Evolutionary conservation across 2,329 filamentous ascomycete species (phyloP), one percentile per base, ranked within the genome.

Genomic region (Trematosphaeria pertusa): DNA sequence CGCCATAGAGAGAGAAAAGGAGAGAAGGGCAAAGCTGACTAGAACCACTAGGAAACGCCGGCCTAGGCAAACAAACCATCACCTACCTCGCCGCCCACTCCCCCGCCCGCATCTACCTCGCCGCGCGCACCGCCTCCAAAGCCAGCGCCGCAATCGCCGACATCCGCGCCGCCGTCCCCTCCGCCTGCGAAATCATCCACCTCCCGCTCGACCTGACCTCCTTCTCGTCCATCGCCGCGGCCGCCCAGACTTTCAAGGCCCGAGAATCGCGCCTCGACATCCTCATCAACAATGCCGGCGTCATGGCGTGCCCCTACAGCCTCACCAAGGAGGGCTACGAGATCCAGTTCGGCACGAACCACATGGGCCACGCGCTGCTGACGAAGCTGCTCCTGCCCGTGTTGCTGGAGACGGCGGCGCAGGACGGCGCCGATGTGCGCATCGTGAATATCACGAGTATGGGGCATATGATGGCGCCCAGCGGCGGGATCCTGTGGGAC

Each of bases 321-420:
- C 61, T 67, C 2, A 80, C 77, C 0, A 63, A 70, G 14, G 76
- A 81, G 33, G 77, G 76, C 33, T 79, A 78, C 50, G 78, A 81
- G 57, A 69, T 75, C 22, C 76, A 80, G 40, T 75, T 81, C 46
- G 79, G 76, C 22, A 79, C 75, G 8, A 81, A 81, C 52, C 75
- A 80, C 63, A 63, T 81, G 50, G 79, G 77, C n/a, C 78, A 79
- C 50, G 75, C 76, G 3, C 67, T 80, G 0, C 56, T 81, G 10
- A 78, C 72, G 7, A 75, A 75, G 28, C 66, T 78, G 2, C 69
- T 81, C 0, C 58, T 79, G 1, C 76, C 75, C 1, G 66, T 61
- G 0, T 58, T 81, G 37, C 64, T 73, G 8, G 52, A 67, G 12
- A 79, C 78, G 0, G 73, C 75, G 4, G 54, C 70, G 43, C 15